Conservation (phyloP, 2,329 filamentous ascomycete species). For the Pseudogymnoascus sp. region DNA sequence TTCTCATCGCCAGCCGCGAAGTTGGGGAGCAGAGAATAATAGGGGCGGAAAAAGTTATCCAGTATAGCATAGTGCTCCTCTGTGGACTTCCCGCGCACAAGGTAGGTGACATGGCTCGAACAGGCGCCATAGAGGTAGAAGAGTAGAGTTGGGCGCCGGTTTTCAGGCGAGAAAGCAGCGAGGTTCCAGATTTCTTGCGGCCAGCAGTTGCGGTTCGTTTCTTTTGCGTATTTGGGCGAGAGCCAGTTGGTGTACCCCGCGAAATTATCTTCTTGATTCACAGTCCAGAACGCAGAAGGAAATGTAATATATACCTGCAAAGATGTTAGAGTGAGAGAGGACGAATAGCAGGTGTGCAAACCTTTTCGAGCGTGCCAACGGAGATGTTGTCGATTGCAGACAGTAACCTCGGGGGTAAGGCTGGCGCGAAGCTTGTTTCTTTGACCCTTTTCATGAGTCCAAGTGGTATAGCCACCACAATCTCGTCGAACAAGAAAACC, state of each 20-base stretch:
- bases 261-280: slow-evolving; percentile 12
- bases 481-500: slow-evolving; percentile 29
- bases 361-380: slow-evolving; percentile 43
- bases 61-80: slow-evolving; percentile 24
- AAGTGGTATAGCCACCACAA: slow-evolving; percentile 44
- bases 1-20: slow-evolving; percentile 37
- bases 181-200: slow-evolving; percentile 56
- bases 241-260: slow-evolving; percentile 53
- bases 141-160: slow-evolving; percentile 55
- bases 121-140: slow-evolving; percentile 52
- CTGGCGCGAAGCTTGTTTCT: slow-evolving; percentile 34
- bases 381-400: slow-evolving; percentile 42
- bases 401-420: slow-evolving; percentile 34
- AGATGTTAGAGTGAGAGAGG: not conserved
- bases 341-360: slow-evolving; percentile 17
- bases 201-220: slow-evolving; percentile 45
- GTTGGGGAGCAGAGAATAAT: slow-evolving; percentile 54
- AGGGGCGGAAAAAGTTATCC: slow-evolving; percentile 49
- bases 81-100: slow-evolving; percentile 11
- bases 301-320: slow-evolving; percentile 42
- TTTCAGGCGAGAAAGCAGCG: slow-evolving; percentile 40
- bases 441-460: slow-evolving; percentile 40
- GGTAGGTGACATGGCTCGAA: slow-evolving; percentile 27
- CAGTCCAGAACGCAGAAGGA: slow-evolving; percentile 52
- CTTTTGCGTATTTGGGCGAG: slow-evolving; percentile 44